Evolutionary conservation across 2,329 filamentous ascomycete species (phyloP).

Genomic region (Zymoseptoria brevis): DNA sequence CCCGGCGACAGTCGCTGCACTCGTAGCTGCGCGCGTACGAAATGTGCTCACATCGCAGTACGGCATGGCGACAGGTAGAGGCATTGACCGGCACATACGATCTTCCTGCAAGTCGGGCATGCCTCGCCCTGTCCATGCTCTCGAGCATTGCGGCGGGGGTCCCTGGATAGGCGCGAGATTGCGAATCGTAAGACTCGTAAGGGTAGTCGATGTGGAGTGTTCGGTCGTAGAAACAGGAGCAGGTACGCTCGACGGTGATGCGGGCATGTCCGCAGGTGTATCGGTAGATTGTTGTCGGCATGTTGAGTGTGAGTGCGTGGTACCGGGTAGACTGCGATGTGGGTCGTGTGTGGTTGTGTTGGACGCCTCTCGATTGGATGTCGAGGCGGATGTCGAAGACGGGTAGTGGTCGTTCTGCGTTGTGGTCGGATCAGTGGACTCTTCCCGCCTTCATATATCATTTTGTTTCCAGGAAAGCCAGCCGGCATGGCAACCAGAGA

Average conservation of each 20-base stretch:
- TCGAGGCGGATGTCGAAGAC: neutral
- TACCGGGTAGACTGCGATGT: neutral
- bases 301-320: slow-evolving; percentile 1
- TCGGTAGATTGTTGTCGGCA: slow-evolving; percentile 19
- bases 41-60: no score
- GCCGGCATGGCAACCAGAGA: neutral
- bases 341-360: neutral
- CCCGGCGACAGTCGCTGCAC: neutral
- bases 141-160: neutral
- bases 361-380: neutral
- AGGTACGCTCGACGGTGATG: slow-evolving; percentile 7
- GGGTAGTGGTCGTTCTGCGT: neutral
- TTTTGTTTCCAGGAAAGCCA: neutral
- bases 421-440: neutral
- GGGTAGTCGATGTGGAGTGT: slow-evolving; percentile 17
- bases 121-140: neutral
- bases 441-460: neutral
- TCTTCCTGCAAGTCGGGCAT: neutral
- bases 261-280: slow-evolving; percentile 20
- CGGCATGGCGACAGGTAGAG: neutral
- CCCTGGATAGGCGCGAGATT: neutral
- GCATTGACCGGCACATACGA: neutral
- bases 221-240: slow-evolving; percentile 17
- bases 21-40: no score
- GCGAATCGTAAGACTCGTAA: neutral